A percentile compares a stretch with the other conserved stretches of the same genome.
phyloP scores from a whole-genome alignment of 139 green algal species.

The Chlorella sp. region DNA sequence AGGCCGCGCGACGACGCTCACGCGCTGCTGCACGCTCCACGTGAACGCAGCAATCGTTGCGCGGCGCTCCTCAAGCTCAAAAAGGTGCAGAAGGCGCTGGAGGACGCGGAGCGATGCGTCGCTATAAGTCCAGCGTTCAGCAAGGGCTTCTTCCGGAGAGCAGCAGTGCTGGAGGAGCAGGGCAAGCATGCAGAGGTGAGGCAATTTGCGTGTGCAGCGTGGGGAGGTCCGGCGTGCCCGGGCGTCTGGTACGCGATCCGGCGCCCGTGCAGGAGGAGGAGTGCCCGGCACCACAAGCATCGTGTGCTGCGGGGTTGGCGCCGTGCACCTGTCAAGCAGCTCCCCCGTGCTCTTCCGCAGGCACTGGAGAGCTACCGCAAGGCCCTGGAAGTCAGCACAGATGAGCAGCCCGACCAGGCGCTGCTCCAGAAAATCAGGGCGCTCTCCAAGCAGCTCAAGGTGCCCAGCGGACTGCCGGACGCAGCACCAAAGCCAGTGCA shows the following conservation, averaged over 20 bases:
- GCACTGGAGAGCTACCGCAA: background rate
- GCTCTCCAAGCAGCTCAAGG: background rate
- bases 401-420: background rate
- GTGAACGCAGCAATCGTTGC: constrained; percentile 8
- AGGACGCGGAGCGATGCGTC: constrained; percentile 69
- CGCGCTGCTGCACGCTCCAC: background rate
- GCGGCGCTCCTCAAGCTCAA: constrained; percentile 82
- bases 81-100: constrained; percentile 85
- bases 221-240: background rate
- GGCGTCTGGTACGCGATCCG: background rate
- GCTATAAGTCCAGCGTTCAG: constrained; percentile 74
- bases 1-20: background rate
- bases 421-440: background rate
- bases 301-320: no score
- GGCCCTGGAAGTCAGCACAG: background rate
- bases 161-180: constrained; percentile 21
- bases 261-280: background rate
- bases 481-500: background rate
- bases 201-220: no score
- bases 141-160: constrained; percentile 48
- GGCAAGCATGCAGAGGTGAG: constrained; percentile 3
- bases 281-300: background rate
- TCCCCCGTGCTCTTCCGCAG: background rate
- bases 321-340: background rate
- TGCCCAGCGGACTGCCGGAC: no score